Evolutionary conservation across 176 grass and related monocot genomes (phyloP).

Genomic region (Carex scoparia): DNA sequence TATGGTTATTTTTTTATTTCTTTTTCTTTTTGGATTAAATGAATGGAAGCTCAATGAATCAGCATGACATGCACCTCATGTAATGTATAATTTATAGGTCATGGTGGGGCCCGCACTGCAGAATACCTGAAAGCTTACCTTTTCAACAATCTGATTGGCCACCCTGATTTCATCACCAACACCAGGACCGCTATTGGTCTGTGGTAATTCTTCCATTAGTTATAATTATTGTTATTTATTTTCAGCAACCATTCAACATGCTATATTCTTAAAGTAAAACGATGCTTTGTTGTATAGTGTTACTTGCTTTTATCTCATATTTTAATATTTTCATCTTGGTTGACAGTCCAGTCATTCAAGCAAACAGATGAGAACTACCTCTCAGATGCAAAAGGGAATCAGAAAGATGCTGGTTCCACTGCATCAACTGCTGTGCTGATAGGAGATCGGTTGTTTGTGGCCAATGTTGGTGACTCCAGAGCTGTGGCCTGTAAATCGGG

Average conservation of each 20-base stretch:
- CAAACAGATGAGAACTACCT: conserved; percentile 37
- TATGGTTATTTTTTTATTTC: neutral
- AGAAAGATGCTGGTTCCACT: conserved; percentile 43
- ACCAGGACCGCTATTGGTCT: conserved; percentile 45
- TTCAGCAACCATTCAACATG: neutral
- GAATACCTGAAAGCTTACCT: conserved; percentile 37
- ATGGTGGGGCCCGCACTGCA: conserved; percentile 33
- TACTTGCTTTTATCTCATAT: neutral
- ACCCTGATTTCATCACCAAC: conserved; percentile 37
- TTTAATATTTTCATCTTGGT: conserved; percentile 21
- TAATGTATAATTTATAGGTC: conserved; percentile 29
- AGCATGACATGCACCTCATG: neutral
- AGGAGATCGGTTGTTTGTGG: conserved; percentile 30
- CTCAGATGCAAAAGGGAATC: conserved; percentile 21
- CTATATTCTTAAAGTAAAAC: neutral
- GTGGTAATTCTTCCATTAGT: conserved; percentile 23
- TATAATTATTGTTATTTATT: neutral
- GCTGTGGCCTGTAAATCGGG: conserved; percentile 34
- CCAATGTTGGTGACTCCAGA: conserved; percentile 46
- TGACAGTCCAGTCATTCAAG: conserved; percentile 34
- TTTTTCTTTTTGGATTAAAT: neutral
- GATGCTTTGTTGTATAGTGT: neutral
- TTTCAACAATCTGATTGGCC: conserved; percentile 36
- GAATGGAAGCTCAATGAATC: neutral
- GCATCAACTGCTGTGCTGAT: conserved; percentile 37